Evolutionary conservation across 208 protist genomes (phyloP), one percentile per base, ranked within the genome.

Genomic region (Herpetomonas muscarum): DNA sequence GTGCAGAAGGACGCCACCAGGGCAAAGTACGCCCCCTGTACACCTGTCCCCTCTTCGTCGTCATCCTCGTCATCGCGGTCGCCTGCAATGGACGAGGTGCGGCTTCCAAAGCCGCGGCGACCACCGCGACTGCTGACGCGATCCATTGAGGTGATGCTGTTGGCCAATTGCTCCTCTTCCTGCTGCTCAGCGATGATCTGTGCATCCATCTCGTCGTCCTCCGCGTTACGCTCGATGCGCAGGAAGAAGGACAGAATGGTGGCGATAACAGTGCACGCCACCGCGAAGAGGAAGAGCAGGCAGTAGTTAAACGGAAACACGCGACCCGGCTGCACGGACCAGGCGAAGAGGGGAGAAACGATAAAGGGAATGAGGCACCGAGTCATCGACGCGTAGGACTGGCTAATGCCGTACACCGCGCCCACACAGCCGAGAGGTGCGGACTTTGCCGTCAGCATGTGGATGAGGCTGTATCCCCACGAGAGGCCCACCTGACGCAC

Each of bases 341-440:
- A 90, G 15, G 82, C 78, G 67, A 90, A 86, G 1, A 86, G 22
- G 2, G 78, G 82, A 0, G 78, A 56, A 15, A 77, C 56, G 1
- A 82, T 10, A 46, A 90, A 67, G 21, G 80, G 79, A 10, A 68
- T 61, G 12, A 85, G 15, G 36, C 70, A 62, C 3, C 79, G 71
- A 32, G 65, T 64, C 3, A 65, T 21, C 10, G 71, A 55, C 34
- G 61, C 76, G 36, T 67, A 79, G 13, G 79, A 70, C 46, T 90
- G 82, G 22, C 69, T 80, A 42, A 90, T 75, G 29, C 82, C 82
- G 65, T 79, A 81, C 50, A 78, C 64, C 5, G 76, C 61, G 6
- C 82, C 82, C 13, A 86, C 59, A 36, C 74, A 65, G 5, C 58
- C 58, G 10, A 63, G 53, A 12, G 82, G 82, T 13, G 82, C 78